These are phyloP conservation scores for Murraya paniculata DNA, from an alignment of 345 rosid genomes.

Conservation along the genomic window DNA sequence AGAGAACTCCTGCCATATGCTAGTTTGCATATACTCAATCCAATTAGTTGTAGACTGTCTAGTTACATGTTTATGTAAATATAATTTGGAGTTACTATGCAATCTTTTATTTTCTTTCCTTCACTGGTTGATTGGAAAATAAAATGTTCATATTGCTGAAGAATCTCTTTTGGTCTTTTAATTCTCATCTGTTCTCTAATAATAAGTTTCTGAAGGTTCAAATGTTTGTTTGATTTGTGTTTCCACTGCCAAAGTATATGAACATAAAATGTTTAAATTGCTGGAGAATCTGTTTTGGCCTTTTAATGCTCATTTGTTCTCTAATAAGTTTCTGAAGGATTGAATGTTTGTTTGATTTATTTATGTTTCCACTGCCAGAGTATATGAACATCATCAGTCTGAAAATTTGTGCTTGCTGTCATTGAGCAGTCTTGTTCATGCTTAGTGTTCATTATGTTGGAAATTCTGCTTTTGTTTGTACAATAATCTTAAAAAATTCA, in stretches of 20 bases:
- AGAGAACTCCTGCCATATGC: neutral
- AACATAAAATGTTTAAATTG: neutral
- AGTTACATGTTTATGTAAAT: neutral
- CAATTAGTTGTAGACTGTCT: constrained; percentile 1
- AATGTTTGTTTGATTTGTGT: neutral
- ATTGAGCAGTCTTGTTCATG: neutral
- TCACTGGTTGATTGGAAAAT: neutral
- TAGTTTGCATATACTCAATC: neutral
- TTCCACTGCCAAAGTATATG: neutral
- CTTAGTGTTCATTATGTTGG: neutral
- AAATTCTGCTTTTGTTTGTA: neutral
- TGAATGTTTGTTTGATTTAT: neutral
- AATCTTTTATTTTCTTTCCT: neutral
- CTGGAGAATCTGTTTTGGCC: neutral
- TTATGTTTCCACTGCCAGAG: neutral
- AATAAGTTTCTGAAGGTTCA: neutral
- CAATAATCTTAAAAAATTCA: neutral
- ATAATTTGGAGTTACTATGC: neutral
- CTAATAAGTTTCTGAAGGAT: neutral
- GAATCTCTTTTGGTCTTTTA: neutral
- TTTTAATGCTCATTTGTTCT: neutral
- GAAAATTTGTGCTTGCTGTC: neutral
- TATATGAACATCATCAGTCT: neutral
- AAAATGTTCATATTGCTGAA: neutral
- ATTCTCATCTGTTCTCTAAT: constrained; percentile 1